These are phyloP conservation scores for Venturiaceae sp. DNA, from an alignment of 2,329 filamentous ascomycete genomes.

Conservation along the genomic window DNA sequence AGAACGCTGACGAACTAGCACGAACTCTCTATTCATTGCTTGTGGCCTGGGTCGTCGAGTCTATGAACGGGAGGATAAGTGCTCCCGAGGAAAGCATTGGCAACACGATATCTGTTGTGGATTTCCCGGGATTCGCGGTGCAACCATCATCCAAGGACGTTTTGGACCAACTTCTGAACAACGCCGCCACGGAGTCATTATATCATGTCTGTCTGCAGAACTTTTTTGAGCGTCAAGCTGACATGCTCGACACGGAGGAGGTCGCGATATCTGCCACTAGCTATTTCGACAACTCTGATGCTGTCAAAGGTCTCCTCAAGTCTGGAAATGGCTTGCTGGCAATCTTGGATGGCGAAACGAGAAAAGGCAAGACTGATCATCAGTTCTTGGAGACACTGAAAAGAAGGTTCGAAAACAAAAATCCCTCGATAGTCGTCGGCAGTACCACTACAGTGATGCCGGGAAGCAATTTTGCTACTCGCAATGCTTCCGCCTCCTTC, in stretches of 20 bases:
- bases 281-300: conserved; percentile 97
- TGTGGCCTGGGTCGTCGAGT: conserved; percentile 89
- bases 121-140: conserved; percentile 83
- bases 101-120: conserved; percentile 90
- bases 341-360: conserved; percentile 93
- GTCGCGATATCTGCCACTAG: conserved; percentile 82
- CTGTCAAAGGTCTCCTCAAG: conserved; percentile 84
- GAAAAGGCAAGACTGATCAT: conserved; percentile 76
- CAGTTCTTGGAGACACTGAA: conserved; percentile 85
- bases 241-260: conserved; percentile 89
- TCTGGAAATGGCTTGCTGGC: conserved; percentile 84
- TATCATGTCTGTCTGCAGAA: conserved; percentile 92
- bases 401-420: conserved; percentile 91
- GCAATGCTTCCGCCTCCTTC: conserved; percentile 72
- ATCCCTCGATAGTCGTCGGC: conserved; percentile 75
- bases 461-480: conserved; percentile 81
- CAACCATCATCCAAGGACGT: conserved; percentile 76
- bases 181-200: conserved; percentile 82
- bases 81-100: conserved; percentile 78
- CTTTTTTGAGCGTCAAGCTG: conserved; percentile 91
- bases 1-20: conserved; percentile 88
- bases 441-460: conserved; percentile 66
- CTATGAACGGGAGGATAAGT: conserved; percentile 81
- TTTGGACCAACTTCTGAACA: conserved; percentile 88
- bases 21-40: conserved; percentile 88